Percentiles rank a stretch among this genome's conserved stretches.
These are phyloP conservation scores for Tetrahymena malaccensis DNA, from an alignment of 73 alveolate species.

Conservation along the genomic window DNA sequence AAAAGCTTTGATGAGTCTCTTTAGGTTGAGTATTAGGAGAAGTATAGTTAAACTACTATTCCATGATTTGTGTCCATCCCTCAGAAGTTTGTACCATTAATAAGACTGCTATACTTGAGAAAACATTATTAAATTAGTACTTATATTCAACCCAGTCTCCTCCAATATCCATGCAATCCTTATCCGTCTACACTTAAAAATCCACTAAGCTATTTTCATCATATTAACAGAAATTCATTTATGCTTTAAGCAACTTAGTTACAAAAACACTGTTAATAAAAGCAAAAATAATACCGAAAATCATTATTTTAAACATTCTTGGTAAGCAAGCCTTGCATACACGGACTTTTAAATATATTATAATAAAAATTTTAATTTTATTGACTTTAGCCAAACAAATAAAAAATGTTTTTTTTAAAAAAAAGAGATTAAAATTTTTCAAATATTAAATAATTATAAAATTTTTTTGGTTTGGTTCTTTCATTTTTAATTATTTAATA, in stretches of 20 bases:
- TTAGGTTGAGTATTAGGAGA: not conserved
- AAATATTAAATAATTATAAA: too few relatives aligned
- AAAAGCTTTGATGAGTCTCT: not conserved
- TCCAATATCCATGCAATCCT: slow-evolving; percentile 38
- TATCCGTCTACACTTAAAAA: not conserved
- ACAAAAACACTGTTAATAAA: slow-evolving; percentile 19
- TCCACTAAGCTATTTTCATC: not conserved
- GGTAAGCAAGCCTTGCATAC: not conserved
- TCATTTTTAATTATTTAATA: too few relatives aligned
- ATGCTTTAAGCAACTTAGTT: not conserved
- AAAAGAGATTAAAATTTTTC: too few relatives aligned
- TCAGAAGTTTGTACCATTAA: slow-evolving; percentile 17
- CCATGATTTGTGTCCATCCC: slow-evolving; percentile 12
- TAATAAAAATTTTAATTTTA: too few relatives aligned
- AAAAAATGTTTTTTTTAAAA: too few relatives aligned
- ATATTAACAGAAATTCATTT: slow-evolving; percentile 1
- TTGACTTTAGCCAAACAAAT: too few relatives aligned
- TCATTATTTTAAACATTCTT: slow-evolving; percentile 11
- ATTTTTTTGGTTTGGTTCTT: too few relatives aligned
- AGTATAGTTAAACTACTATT: not conserved
- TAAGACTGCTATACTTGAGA: not conserved
- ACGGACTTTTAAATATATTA: not conserved
- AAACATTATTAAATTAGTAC: slow-evolving; percentile 9
- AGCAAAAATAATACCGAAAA: not conserved
- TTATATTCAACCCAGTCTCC: slow-evolving; percentile 24